Conservation (phyloP, 2,329 filamentous ascomycete genomes). For the Sporothrix variecibatus region DNA sequence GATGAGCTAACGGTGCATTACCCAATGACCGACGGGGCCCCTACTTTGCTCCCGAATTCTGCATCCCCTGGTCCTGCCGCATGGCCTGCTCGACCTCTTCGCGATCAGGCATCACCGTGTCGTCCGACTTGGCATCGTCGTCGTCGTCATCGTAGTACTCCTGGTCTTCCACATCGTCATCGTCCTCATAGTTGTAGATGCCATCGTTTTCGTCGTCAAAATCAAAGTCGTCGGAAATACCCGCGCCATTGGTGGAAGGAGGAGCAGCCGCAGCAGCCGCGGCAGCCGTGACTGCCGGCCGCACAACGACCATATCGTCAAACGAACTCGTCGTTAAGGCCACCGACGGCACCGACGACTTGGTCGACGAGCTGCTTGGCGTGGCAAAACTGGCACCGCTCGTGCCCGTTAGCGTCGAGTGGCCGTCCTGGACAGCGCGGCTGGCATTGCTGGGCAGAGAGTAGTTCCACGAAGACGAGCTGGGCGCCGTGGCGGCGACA, state of each 20-base stretch:
- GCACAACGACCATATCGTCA: slow-evolving; percentile 7
- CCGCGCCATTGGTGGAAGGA: not conserved
- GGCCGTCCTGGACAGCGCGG: slow-evolving; percentile 19
- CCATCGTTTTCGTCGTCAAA: slow-evolving; percentile 20
- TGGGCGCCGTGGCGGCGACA: not conserved
- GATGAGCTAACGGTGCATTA: not conserved
- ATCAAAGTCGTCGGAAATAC: not conserved
- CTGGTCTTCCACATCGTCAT: slow-evolving; percentile 24
- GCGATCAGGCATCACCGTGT: slow-evolving; percentile 31
- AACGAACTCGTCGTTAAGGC: not conserved
- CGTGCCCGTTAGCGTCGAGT: slow-evolving; percentile 1
- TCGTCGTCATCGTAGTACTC: slow-evolving; percentile 32
- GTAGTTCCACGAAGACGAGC: not conserved
- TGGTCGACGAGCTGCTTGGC: not conserved
- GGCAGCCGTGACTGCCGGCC: not conserved
- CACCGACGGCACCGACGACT: not conserved
- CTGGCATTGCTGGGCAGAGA: slow-evolving; percentile 14
- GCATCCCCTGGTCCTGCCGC: slow-evolving; percentile 1
- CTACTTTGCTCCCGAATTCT: not conserved
- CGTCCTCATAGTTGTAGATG: slow-evolving; percentile 16
- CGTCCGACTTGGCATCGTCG: slow-evolving; percentile 25
- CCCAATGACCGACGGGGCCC: not conserved
- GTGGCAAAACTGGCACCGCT: not conserved
- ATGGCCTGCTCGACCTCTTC: slow-evolving; percentile 28
- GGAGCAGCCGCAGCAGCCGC: not conserved